Conservation (phyloP, 345 rosid species). For the Gossypioides kirkii region DNA sequence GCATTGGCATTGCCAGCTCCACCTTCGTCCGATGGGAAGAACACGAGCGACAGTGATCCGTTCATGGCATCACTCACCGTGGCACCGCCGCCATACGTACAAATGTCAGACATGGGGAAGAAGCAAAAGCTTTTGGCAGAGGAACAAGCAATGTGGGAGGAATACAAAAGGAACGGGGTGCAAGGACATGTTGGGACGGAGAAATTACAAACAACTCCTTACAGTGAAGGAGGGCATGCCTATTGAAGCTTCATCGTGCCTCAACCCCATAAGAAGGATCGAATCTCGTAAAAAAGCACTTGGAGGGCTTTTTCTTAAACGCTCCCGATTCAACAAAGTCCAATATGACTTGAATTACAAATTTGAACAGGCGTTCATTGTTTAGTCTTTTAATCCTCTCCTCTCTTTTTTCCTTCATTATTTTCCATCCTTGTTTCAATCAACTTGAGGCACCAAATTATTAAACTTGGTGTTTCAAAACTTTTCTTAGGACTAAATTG, state of each 20-base stretch:
- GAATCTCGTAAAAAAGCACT: too few relatives aligned
- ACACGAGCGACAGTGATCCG: constrained; percentile 28
- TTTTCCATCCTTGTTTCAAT: background rate
- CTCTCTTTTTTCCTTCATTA: background rate
- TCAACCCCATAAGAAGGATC: too few relatives aligned
- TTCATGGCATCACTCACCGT: constrained; percentile 44
- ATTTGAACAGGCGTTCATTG: background rate
- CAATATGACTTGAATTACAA: background rate
- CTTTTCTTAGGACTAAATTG: background rate
- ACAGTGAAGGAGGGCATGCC: constrained; percentile 27
- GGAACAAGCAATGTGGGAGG: constrained; percentile 57
- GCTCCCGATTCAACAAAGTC: too few relatives aligned
- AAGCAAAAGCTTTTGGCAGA: constrained; percentile 46
- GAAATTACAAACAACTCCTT: constrained; percentile 27
- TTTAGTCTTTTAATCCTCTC: background rate
- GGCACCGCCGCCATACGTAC: constrained; percentile 48
- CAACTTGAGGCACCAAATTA: background rate
- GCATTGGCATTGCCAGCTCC: constrained; percentile 50
- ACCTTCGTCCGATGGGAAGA: constrained; percentile 6
- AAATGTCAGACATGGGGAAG: constrained; percentile 58
- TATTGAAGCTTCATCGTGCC: background rate
- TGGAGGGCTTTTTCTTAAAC: too few relatives aligned
- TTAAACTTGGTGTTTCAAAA: background rate
- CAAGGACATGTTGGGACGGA: constrained; percentile 42
- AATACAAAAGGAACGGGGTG: constrained; percentile 42